Conservation (phyloP, 768 basidiomycete genomes). For the Hygrophorus russula region DNA sequence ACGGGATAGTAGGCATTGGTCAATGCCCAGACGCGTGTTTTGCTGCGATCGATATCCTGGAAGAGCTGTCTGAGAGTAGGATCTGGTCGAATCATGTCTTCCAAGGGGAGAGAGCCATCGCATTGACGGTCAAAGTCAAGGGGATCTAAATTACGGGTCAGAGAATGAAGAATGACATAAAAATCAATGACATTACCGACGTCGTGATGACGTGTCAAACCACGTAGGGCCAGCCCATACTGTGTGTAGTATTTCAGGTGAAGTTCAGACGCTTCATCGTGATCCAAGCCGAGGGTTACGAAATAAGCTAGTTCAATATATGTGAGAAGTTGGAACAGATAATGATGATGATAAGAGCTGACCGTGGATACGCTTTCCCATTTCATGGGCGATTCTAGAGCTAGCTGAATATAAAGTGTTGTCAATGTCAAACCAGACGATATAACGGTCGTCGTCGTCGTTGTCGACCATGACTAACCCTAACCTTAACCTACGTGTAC, state of each 20-base stretch:
- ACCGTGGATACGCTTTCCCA: slow-evolving; percentile 77
- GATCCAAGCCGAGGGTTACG: slow-evolving; percentile 50
- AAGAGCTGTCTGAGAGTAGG: slow-evolving; percentile 54
- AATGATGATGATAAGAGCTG: slow-evolving; percentile 6
- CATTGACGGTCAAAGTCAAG: slow-evolving; percentile 79
- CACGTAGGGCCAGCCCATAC: slow-evolving; percentile 77
- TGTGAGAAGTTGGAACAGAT: not conserved
- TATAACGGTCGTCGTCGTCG: slow-evolving; percentile 36
- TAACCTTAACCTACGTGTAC: slow-evolving; percentile 3
- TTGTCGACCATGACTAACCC: not conserved
- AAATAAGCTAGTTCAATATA: slow-evolving; percentile 50
- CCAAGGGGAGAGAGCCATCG: slow-evolving; percentile 75
- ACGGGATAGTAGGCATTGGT: slow-evolving; percentile 79
- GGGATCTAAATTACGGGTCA: slow-evolving; percentile 34
- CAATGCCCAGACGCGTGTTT: slow-evolving; percentile 73
- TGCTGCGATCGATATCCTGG: slow-evolving; percentile 67
- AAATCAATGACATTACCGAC: slow-evolving; percentile 36
- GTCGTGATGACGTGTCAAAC: slow-evolving; percentile 63
- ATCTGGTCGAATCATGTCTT: slow-evolving; percentile 63
- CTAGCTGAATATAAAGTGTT: slow-evolving; percentile 80
- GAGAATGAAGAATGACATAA: not conserved
- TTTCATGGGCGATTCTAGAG: slow-evolving; percentile 62
- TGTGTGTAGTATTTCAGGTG: slow-evolving; percentile 66
- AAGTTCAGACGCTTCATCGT: slow-evolving; percentile 57
- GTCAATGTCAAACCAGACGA: slow-evolving; percentile 82